Base-by-base conservation (phyloP, 768 basidiomycete genomes). In the Lentinula sp. region DNA sequence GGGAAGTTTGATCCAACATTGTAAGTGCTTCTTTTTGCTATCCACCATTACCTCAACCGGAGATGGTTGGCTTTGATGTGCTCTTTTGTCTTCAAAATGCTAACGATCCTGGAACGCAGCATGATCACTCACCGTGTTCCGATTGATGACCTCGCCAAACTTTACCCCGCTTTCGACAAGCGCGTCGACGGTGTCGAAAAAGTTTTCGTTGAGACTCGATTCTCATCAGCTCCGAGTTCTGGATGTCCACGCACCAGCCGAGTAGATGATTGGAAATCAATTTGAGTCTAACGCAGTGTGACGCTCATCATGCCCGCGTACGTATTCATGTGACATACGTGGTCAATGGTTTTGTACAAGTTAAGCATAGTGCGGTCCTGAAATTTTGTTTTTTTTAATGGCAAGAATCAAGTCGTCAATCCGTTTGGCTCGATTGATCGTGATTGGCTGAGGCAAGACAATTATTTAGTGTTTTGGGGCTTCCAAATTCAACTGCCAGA, bases 181-280 rank as follows among this genome's bases (percentile, higher is more conserved):
- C 79, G 84, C 18, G 39, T 68, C 40, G 66, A 62, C 7, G 86
- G 87, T 3, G 81, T 90, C 6, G 76, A 83, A 69, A 89, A 89
- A 71, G 87, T 89, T 1, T 91, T 91, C 65, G 85, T 93, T 5
- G 77, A 89, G 74, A 91, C 89, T 15, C 76, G 81, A 67, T 83
- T 81, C 64, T 78, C 78, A 0, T 61, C 72, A 59, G 63, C 65
- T 2, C 81, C 84, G 0, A 74, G 75, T 9, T 65, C 74, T 5
- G 83, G 83, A 0, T 81, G 80, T 70, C 86, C 86, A 0, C 70
- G 68, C 48, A 65, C 79, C n/a, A 82, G 73, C 51, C 74, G 81
- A 49, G 85, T 88, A 3, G 75, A 76, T 16, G 85, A 89, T 28
- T 59, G 57, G 57, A 32, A 15, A 31, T 51, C n/a, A 34, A 35